Conservation (phyloP, 768 basidiomycete genomes). For the Mycena belliarum region DNA sequence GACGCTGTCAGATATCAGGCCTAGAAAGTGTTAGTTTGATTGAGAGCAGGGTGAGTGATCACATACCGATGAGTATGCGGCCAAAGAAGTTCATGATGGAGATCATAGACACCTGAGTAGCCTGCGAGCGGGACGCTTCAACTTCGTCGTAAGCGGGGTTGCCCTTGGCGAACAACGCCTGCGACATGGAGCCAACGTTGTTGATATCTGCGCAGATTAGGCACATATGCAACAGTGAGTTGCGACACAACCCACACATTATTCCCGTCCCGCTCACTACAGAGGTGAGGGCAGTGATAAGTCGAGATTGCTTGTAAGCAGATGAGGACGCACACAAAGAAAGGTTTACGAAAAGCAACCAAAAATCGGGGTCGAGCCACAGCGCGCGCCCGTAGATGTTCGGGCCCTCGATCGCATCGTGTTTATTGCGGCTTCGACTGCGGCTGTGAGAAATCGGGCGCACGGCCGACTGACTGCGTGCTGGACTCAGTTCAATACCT, state of each 20-base stretch:
- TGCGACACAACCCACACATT: slow-evolving; percentile 56
- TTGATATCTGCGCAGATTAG: slow-evolving; percentile 59
- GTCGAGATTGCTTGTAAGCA: background rate
- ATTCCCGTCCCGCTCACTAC: slow-evolving; percentile 73
- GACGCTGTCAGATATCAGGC: slow-evolving; percentile 66
- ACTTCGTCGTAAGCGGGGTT: slow-evolving; percentile 65
- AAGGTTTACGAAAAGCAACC: slow-evolving; percentile 45
- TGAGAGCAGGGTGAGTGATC: background rate
- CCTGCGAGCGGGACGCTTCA: slow-evolving; percentile 74
- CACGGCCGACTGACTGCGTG: slow-evolving; percentile 2
- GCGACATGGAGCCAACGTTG: slow-evolving; percentile 73
- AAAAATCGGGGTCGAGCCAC: slow-evolving; percentile 46
- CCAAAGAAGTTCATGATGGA: slow-evolving; percentile 82
- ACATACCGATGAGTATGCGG: slow-evolving; percentile 70
- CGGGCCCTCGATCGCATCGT: slow-evolving; percentile 46
- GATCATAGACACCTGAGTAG: slow-evolving; percentile 80
- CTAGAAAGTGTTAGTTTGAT: slow-evolving; percentile 34
- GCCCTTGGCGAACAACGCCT: slow-evolving; percentile 65
- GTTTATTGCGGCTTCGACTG: slow-evolving; percentile 23
- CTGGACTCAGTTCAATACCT: slow-evolving; percentile 24
- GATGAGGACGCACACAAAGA: slow-evolving; percentile 51
- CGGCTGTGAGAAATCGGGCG: slow-evolving; percentile 10
- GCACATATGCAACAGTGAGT: background rate
- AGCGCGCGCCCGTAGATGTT: slow-evolving; percentile 49
- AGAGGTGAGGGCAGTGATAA: slow-evolving; percentile 22